Evolutionary conservation across 257 asterid genomes (phyloP), one percentile per base, ranked within the genome.

Genomic region (Coffea eugenioides): DNA sequence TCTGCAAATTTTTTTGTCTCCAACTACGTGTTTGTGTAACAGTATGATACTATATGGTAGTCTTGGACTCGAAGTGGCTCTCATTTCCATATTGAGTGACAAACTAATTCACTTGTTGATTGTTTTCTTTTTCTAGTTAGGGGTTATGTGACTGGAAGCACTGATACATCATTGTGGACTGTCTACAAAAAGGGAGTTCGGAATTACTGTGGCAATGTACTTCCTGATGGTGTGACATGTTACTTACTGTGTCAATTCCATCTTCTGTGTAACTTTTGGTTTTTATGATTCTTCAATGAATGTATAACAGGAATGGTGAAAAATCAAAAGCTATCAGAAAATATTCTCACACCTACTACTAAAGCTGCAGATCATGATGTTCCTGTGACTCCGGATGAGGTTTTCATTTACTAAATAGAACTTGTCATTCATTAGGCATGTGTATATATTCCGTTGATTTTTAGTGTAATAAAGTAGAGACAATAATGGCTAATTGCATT

Each of bases 351-450:
- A 59, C 99, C 98, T 0, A 94, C 98, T 20, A 94, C 97, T 71
- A 96, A 96, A 94, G 97, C 97, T 39, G 97, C 89, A 9, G 96
- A 96, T 86, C 99, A 92, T 78, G 99, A 96, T 88, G 97, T 91
- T 80, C 99, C 99, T 57, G 88, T 94, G 70, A 87, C 98, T 39
- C 97, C 94, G 4, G 89, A 94, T 71, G 97, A 94, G 98, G 98
- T 96, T 82, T 82, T 41, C 56, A 70, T 79, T 74, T 31, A 54
- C 11, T 56, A 9, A 57, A 69, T 21, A 56, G 79, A 36, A 79
- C 12, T 41, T 77, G 14, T 57, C 59, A 70, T 65, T 75, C 78
- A 34, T 51, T 25, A 75, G 73, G 61, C 31, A 74, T 59, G 6
- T 8, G 9, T 2, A 49, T 36, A 9, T 56, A 23, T 73, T 61